A percentile compares a stretch with the other conserved stretches of the same genome.
These are phyloP conservation scores for Entoloma clypeatum DNA, from an alignment of 1,284 basidiomycete genomes.

Conservation along the genomic window DNA sequence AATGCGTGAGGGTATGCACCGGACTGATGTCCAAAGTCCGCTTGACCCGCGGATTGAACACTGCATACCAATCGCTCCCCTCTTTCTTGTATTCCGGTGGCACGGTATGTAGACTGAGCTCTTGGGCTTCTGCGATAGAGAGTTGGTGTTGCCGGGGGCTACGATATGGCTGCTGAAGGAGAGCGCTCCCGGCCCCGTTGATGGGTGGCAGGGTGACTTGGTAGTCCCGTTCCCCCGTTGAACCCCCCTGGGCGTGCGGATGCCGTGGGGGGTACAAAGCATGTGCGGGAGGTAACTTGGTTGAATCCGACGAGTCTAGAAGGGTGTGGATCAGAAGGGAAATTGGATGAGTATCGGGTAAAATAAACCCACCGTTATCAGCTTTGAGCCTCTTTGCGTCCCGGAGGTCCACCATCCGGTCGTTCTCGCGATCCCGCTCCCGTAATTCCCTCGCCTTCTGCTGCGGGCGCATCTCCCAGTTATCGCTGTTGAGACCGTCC, in stretches of 20 bases:
- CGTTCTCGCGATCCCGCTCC: too few relatives aligned
- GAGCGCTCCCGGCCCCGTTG: constrained; percentile 10
- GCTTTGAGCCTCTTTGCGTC: not conserved
- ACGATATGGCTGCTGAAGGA: constrained; percentile 13
- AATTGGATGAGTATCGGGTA: not conserved
- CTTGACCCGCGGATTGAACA: constrained; percentile 88
- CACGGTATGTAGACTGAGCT: constrained; percentile 34
- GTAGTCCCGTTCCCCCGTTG: constrained; percentile 8
- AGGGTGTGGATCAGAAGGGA: not conserved
- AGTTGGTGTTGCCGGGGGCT: constrained; percentile 41
- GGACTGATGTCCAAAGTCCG: constrained; percentile 82
- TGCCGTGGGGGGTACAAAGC: not conserved
- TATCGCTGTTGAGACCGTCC: too few relatives aligned
- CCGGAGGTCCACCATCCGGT: not conserved
- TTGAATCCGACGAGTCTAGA: not conserved
- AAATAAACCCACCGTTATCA: not conserved
- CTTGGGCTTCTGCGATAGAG: too few relatives aligned
- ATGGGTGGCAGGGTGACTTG: constrained; percentile 12
- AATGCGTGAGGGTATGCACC: constrained; percentile 89
- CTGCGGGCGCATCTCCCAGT: not conserved
- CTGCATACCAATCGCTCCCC: constrained; percentile 92
- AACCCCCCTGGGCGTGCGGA: not conserved
- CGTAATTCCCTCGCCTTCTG: not conserved
- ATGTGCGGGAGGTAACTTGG: not conserved
- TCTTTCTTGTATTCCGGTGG: constrained; percentile 44